Conservation (phyloP, 2,329 filamentous ascomycete genomes). For the Neobulgaria alba region DNA sequence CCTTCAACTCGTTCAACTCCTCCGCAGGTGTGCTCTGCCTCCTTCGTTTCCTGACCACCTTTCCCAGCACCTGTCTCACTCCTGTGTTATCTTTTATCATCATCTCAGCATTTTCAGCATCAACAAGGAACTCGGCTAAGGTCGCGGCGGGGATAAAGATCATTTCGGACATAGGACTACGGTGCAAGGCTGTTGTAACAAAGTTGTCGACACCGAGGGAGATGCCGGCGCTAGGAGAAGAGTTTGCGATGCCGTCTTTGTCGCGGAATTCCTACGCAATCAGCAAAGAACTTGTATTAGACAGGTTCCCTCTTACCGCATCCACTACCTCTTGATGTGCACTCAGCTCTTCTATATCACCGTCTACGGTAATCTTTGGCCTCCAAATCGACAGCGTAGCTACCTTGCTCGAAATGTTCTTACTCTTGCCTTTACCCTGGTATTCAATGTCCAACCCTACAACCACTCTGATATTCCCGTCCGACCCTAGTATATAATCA, state of each 20-base stretch:
- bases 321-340: not conserved
- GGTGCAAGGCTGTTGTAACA: not conserved
- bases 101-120: not conserved
- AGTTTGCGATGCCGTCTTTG: conserved; percentile 1
- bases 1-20: not conserved
- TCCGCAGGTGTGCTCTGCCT: not conserved
- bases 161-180: not conserved
- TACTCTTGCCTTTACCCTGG: conserved; percentile 4
- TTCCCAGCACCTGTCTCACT: not conserved
- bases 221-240: conserved; percentile 1
- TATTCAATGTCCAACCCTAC: conserved; percentile 30
- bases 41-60: not conserved
- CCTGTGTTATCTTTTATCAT: conserved; percentile 1
- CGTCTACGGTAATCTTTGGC: conserved; percentile 7
- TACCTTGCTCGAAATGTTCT: conserved; percentile 11
- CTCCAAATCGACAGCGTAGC: conserved; percentile 29
- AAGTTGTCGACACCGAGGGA: conserved; percentile 1
- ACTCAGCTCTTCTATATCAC: not conserved
- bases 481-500: conserved; percentile 27
- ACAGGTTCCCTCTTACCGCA: not conserved
- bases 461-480: conserved; percentile 25
- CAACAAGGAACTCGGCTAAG: not conserved
- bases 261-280: conserved; percentile 1
- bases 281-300: not conserved
- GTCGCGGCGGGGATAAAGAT: conserved; percentile 1